Percentiles rank a stretch among this genome's conserved stretches.
Conservation (phyloP, 345 rosid species). For the Camelina neglecta region DNA sequence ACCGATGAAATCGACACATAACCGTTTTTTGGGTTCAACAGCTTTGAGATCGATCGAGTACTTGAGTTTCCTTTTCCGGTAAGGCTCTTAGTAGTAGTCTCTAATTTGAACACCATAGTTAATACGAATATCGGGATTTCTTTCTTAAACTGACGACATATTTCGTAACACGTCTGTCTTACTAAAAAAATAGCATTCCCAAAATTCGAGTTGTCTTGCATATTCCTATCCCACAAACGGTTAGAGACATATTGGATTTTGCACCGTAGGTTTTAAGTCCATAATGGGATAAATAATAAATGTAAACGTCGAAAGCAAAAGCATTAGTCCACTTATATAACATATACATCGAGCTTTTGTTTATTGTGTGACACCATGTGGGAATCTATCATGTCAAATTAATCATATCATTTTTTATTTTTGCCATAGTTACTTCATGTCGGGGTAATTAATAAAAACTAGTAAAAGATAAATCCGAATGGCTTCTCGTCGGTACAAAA, state of each 20-base stretch:
- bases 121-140: neutral
- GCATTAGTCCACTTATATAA: slow-evolving; percentile 30
- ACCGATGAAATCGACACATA: slow-evolving; percentile 60
- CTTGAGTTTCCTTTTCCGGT: slow-evolving; percentile 43
- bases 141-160: slow-evolving; percentile 23
- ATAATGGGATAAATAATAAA: slow-evolving; percentile 15
- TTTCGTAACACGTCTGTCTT: slow-evolving; percentile 29
- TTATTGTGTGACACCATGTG: slow-evolving; percentile 19
- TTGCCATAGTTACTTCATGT: neutral
- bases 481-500: neutral
- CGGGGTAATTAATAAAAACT: no score
- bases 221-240: slow-evolving; percentile 30
- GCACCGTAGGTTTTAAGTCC: slow-evolving; percentile 23
- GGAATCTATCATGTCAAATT: slow-evolving; percentile 32
- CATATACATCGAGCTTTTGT: slow-evolving; percentile 5
- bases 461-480: neutral
- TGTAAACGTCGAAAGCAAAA: slow-evolving; percentile 37
- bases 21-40: slow-evolving; percentile 55
- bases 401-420: slow-evolving; percentile 1
- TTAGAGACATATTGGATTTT: slow-evolving; percentile 21
- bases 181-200: slow-evolving; percentile 18
- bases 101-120: neutral
- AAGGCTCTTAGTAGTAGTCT: slow-evolving; percentile 13
- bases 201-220: slow-evolving; percentile 20
- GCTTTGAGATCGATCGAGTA: slow-evolving; percentile 44